Evolutionary conservation across 2,329 filamentous ascomycete species (phyloP), one percentile per base, ranked within the genome.

Genomic region (Cordyceps sp.): DNA sequence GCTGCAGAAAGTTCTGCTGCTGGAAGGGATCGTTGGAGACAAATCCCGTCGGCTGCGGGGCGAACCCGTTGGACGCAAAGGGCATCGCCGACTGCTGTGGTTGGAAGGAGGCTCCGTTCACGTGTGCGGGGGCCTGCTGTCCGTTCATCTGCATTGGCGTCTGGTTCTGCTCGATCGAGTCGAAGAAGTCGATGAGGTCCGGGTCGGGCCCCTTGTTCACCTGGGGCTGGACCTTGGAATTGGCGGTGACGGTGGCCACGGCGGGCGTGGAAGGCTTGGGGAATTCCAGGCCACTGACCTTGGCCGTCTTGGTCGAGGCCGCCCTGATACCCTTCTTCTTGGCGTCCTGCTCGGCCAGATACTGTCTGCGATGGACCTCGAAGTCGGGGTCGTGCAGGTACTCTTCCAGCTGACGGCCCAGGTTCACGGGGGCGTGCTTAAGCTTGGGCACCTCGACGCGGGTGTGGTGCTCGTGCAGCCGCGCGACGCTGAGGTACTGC

Each of bases 301-400:
- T 55, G 16, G 51, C 45, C 7, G 47, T 42, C 33, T 48, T 51
- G 10, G 52, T 50, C 8, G 40, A 40, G 2, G 42, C 39, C 1
- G 46, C 44, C 5, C 45, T 41, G 6, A 57, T 58, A 2, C 59
- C 59, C 36, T 59, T 63, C 49, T 67, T 69, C 55, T 73, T 68
- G 12, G 77, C 80, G 35, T 88, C 79, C 48, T 88, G 78, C 48
- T 93, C 83, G 1, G 83, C 81, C 31, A 96, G 59, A 47, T 93
- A 98, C 50, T 98, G 90, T 43, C 85, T 68, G 38, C 90, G 71
- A 45, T 96, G 90, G 34, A 86, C 69, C 45, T 98, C 90, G 46
- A 98, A 98, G 52, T 98, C 90, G 4, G 84, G 76, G 46, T 98
- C 90, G 39, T 86, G 78, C 29, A 98, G 62, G 49, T 98, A 96